These are phyloP conservation scores for Oryza meridionalis DNA, from an alignment of 176 grass and related monocot genomes.

Conservation along the genomic window DNA sequence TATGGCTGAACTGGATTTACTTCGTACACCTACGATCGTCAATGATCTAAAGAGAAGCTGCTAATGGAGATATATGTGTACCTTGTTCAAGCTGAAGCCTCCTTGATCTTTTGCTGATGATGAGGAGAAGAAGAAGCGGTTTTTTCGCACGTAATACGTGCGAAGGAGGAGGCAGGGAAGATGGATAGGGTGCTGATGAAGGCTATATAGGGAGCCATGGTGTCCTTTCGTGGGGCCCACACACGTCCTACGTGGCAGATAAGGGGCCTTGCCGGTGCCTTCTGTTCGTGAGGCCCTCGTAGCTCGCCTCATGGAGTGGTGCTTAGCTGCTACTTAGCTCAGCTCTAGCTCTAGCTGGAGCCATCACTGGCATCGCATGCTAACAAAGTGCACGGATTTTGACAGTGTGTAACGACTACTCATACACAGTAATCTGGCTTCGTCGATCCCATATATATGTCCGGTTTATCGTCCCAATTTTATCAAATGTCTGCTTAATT, in stretches of 20 bases:
- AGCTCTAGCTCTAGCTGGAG: not conserved
- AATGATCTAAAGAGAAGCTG: not conserved
- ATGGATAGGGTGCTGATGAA: slow-evolving; percentile 43
- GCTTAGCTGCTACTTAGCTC: not conserved
- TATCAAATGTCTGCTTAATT: not conserved
- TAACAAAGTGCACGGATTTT: not conserved
- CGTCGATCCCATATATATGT: not conserved
- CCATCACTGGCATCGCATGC: not conserved
- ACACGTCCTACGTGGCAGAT: slow-evolving; percentile 55
- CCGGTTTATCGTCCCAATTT: not conserved
- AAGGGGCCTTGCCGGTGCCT: slow-evolving; percentile 31
- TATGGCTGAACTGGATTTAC: too few species aligned
- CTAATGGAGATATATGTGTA: not conserved
- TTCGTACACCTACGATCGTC: too few species aligned
- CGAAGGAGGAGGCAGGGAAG: slow-evolving; percentile 32
- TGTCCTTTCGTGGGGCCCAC: slow-evolving; percentile 28
- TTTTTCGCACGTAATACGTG: slow-evolving; percentile 35
- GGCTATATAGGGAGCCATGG: slow-evolving; percentile 59
- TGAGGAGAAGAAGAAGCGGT: not conserved
- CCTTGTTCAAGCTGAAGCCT: not conserved
- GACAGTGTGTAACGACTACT: not conserved
- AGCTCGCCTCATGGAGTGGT: slow-evolving; percentile 33
- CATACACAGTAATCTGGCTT: not conserved
- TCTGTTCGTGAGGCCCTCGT: slow-evolving; percentile 52
- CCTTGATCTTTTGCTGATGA: not conserved